Conservation (phyloP, 176 grass and related monocot genomes). For the Aegilops tauschii region DNA sequence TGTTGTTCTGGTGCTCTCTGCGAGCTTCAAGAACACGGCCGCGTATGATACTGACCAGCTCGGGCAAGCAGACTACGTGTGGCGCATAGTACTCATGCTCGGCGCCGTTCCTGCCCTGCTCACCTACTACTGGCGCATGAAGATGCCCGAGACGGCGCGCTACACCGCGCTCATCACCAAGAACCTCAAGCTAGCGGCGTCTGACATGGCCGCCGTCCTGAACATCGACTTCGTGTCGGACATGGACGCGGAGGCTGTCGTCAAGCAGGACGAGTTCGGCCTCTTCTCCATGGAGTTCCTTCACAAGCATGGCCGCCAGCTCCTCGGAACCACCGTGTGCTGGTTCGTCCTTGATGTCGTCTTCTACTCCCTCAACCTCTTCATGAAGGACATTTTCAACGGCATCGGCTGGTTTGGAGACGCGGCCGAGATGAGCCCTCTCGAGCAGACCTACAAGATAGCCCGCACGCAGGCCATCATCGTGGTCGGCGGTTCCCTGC, state of each 20-base stretch:
- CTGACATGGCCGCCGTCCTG: slow-evolving; percentile 45
- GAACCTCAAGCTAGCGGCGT: slow-evolving; percentile 68
- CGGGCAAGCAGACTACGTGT: slow-evolving; percentile 38
- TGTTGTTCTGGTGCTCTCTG: not conserved
- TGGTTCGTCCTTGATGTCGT: slow-evolving; percentile 3
- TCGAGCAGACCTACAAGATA: not conserved
- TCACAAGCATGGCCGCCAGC: not conserved
- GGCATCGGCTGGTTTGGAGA: not conserved
- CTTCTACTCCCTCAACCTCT: slow-evolving; percentile 15
- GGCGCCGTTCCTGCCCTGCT: slow-evolving; percentile 49
- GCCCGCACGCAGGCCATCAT: not conserved
- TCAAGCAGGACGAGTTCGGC: not conserved
- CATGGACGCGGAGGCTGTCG: not conserved
- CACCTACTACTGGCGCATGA: slow-evolving; percentile 90
- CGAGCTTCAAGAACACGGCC: not conserved
- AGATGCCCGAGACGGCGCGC: slow-evolving; percentile 82
- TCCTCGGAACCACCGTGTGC: not conserved
- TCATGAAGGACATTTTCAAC: slow-evolving; percentile 35
- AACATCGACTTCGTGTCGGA: not conserved
- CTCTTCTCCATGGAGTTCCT: not conserved
- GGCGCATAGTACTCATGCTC: slow-evolving; percentile 57
- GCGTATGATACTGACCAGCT: not conserved
- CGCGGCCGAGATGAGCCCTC: not conserved
- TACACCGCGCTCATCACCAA: slow-evolving; percentile 68
- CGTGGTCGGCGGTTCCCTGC: not conserved